A percentile compares a stretch with the other conserved stretches of the same genome.
These are phyloP conservation scores for Martiniozyma asiatica DNA, from an alignment of 1,139 yeast genomes.

Conservation along the genomic window DNA sequence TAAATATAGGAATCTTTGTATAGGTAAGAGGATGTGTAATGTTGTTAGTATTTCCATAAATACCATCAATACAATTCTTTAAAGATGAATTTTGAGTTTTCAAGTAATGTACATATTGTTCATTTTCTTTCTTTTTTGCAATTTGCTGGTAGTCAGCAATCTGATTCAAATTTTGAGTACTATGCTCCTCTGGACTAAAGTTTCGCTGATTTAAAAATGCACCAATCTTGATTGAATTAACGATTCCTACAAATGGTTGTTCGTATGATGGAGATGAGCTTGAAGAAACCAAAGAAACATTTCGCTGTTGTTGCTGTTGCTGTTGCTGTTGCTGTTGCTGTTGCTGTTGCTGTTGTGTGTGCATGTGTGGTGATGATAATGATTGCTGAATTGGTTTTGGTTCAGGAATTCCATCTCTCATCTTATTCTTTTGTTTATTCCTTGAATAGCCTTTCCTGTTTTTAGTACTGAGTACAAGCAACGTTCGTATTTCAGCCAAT, in stretches of 20 bases:
- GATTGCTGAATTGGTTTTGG: no score
- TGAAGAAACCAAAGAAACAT: no score
- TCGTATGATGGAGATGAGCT: no score
- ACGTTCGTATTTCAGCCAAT: constrained; percentile 11
- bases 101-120: constrained; percentile 13
- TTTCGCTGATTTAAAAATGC: constrained; percentile 7
- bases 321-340: no score
- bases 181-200: constrained; percentile 1
- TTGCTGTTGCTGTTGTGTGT: no score
- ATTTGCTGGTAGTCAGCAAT: constrained; percentile 14
- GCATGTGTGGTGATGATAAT: no score
- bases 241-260: constrained; percentile 7
- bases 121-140: constrained; percentile 13
- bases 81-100: constrained; percentile 9
- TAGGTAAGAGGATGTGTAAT: constrained; percentile 17
- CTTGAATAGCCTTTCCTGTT: constrained; percentile 18
- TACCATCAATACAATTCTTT: constrained; percentile 14
- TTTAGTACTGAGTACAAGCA: constrained; percentile 16
- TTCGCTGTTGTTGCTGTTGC: no score
- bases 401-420: no score
- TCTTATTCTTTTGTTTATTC: constrained; percentile 7
- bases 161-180: constrained; percentile 5
- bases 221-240: constrained; percentile 14
- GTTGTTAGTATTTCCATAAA: constrained; percentile 8
- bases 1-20: constrained; percentile 17